Conservation (phyloP, 1,284 basidiomycete species). For the Sutorius eximius region DNA sequence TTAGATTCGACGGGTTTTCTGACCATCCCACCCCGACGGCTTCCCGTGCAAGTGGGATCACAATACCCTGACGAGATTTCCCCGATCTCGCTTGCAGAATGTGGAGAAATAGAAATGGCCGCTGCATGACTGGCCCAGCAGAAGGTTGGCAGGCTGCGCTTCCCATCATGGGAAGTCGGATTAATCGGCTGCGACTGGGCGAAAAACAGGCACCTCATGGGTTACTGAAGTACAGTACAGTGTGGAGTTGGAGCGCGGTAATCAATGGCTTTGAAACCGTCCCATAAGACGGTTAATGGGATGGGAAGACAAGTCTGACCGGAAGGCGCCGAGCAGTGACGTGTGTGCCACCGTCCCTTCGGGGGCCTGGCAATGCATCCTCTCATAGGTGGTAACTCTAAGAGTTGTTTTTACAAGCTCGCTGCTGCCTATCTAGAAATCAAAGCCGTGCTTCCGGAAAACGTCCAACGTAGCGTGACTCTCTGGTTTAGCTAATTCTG, state of each 20-base stretch:
- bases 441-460: slow-evolving; percentile 82
- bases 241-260: no score
- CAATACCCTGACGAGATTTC: neutral
- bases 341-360: no score
- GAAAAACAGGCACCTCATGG: neutral
- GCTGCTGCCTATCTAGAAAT: slow-evolving; percentile 56
- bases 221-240: neutral
- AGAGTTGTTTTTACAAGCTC: slow-evolving; percentile 2
- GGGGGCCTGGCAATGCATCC: no score
- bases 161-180: neutral
- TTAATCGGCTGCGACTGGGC: neutral
- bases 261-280: no score
- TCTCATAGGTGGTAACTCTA: neutral
- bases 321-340: no score
- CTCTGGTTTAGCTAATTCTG: slow-evolving; percentile 60
- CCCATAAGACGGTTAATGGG: no score
- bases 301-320: no score
- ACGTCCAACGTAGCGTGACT: slow-evolving; percentile 51
- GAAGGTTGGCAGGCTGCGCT: neutral
- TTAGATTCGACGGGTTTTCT: slow-evolving; percentile 6
- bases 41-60: slow-evolving; percentile 12
- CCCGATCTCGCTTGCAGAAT: neutral
- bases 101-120: neutral
- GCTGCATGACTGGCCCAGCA: neutral
- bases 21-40: slow-evolving; percentile 10